Conservation (phyloP, 1,284 basidiomycete species). For the Heterobasidion annosum region DNA sequence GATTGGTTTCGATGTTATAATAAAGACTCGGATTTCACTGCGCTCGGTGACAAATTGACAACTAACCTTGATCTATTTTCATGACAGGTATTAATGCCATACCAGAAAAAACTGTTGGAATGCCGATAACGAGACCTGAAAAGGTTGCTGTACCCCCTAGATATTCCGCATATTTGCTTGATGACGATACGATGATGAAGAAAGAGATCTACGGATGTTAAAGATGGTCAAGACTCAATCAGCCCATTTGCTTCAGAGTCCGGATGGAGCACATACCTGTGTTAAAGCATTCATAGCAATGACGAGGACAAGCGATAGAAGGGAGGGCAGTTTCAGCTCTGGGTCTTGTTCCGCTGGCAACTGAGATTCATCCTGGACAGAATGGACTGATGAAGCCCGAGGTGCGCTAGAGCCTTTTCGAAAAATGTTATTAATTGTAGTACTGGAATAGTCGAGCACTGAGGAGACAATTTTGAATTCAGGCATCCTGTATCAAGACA, state of each 20-base stretch:
- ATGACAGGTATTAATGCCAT: slow-evolving; percentile 50
- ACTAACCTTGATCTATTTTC: slow-evolving; percentile 45
- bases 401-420: not conserved
- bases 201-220: slow-evolving; percentile 40
- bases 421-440: not conserved
- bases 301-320: slow-evolving; percentile 31
- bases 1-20: not conserved
- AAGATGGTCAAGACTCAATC: no score
- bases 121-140: slow-evolving; percentile 61
- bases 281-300: slow-evolving; percentile 33
- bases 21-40: no score
- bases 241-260: no score
- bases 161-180: slow-evolving; percentile 50
- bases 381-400: not conserved
- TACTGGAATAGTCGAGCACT: not conserved
- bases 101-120: slow-evolving; percentile 52
- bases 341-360: slow-evolving; percentile 18
- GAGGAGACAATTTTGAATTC: not conserved
- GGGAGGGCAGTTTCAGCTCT: slow-evolving; percentile 39
- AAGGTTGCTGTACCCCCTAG: slow-evolving; percentile 60
- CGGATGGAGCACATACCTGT: slow-evolving; percentile 24
- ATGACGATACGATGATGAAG: slow-evolving; percentile 61
- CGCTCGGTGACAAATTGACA: not conserved
- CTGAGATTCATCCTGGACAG: not conserved
- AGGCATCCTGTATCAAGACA: not conserved